Evolutionary conservation across 257 asterid species (phyloP).

Genomic region (Buddleja alternifolia): DNA sequence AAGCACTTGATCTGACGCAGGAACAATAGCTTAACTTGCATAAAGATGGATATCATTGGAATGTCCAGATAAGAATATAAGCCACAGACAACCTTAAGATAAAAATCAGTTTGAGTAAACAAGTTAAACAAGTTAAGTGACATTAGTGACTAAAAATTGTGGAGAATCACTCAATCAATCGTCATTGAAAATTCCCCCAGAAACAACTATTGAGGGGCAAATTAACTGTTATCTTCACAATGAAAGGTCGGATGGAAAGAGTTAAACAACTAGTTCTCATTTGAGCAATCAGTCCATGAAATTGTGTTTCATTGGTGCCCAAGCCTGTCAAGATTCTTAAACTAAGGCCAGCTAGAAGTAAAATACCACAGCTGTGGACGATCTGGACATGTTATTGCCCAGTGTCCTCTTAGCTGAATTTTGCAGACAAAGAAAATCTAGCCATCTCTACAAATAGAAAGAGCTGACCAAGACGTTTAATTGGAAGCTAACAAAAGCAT

Average conservation of each 20-base stretch:
- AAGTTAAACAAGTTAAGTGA: too few relatives aligned
- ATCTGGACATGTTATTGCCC: conserved; percentile 6
- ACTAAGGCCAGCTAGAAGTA: not conserved
- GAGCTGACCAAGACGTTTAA: not conserved
- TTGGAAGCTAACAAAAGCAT: not conserved
- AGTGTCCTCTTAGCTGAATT: not conserved
- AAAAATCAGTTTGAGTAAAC: too few relatives aligned
- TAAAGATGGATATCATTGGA: too few relatives aligned
- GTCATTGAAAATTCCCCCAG: not conserved
- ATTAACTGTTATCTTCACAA: not conserved
- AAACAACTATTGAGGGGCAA: not conserved
- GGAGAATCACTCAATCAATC: not conserved
- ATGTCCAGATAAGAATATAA: too few relatives aligned
- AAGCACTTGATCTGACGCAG: too few relatives aligned
- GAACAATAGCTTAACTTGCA: too few relatives aligned
- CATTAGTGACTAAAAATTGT: too few relatives aligned
- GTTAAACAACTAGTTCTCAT: not conserved
- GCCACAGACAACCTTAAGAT: too few relatives aligned
- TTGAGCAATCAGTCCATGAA: conserved; percentile 2
- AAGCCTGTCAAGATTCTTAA: conserved; percentile 9
- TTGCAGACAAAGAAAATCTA: conserved; percentile 5
- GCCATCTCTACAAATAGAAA: not conserved
- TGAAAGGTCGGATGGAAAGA: not conserved
- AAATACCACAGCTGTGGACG: not conserved
- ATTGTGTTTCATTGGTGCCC: conserved; percentile 13